Percentiles rank a stretch among this genome's conserved stretches.
These are phyloP conservation scores for Verticillium zaregamsianum DNA, from an alignment of 2,329 filamentous ascomycete species.

Conservation along the genomic window DNA sequence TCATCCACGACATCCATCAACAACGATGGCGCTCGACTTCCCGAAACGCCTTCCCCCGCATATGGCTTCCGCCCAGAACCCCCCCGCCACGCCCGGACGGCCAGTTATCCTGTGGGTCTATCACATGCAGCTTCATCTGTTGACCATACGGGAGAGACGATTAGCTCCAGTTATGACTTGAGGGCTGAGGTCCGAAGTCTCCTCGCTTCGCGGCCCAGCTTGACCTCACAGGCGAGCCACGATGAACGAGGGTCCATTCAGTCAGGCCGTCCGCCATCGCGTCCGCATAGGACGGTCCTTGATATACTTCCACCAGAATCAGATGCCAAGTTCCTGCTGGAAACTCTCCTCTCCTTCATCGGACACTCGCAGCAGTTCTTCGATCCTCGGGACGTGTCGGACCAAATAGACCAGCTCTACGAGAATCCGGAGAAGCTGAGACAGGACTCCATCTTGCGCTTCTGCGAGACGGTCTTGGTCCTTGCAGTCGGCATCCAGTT, in stretches of 20 bases:
- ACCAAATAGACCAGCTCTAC: not conserved
- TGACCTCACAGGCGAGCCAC: not conserved
- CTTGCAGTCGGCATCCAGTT: not conserved
- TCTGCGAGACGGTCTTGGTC: not conserved
- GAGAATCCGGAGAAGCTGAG: not conserved
- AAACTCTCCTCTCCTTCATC: not conserved
- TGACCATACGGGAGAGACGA: not conserved
- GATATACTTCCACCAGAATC: not conserved
- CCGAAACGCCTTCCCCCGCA: not conserved
- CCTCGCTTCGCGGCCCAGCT: not conserved
- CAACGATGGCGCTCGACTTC: not conserved
- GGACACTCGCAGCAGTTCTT: slow-evolving; percentile 1
- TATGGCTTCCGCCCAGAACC: not conserved
- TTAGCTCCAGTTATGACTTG: not conserved
- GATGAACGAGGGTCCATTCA: not conserved
- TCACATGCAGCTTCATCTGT: not conserved
- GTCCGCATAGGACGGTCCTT: not conserved
- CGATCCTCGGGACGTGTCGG: not conserved
- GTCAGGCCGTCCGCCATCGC: not conserved
- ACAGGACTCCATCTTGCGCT: not conserved
- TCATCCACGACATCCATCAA: not conserved
- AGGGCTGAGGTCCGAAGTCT: not conserved
- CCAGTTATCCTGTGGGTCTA: not conserved
- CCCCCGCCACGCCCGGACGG: not conserved
- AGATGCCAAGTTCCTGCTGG: not conserved